These are phyloP conservation scores for Pleurotus platypus DNA, from an alignment of 768 basidiomycete species.

Conservation along the genomic window DNA sequence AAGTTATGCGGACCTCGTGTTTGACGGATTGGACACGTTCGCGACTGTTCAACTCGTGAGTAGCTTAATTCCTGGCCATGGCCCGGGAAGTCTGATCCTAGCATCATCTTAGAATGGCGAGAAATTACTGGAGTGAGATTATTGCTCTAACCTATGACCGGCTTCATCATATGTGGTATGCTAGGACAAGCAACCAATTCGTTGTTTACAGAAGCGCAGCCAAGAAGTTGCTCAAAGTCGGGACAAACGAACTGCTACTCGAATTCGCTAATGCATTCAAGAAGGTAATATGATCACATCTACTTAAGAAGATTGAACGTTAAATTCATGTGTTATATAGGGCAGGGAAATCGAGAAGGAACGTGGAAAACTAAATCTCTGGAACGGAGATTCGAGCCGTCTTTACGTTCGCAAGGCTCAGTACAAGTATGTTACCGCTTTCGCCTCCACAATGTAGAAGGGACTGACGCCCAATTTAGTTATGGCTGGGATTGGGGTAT, in stretches of 20 bases:
- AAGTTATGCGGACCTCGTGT: constrained; percentile 68
- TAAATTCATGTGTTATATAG: constrained; percentile 24
- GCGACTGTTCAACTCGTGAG: constrained; percentile 66
- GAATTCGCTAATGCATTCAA: constrained; percentile 74
- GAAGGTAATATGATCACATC: constrained; percentile 35
- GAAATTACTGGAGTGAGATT: constrained; percentile 58
- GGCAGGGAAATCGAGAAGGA: constrained; percentile 72
- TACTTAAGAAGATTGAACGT: too few species aligned
- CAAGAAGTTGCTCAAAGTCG: constrained; percentile 48
- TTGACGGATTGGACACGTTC: constrained; percentile 92
- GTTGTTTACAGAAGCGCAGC: constrained; percentile 63
- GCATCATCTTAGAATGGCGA: constrained; percentile 56
- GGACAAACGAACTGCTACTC: constrained; percentile 64
- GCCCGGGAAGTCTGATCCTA: not conserved
- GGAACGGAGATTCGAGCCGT: constrained; percentile 92
- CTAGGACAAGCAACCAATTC: constrained; percentile 81
- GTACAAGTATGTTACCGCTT: constrained; percentile 61
- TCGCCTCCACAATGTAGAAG: not conserved
- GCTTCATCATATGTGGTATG: not conserved
- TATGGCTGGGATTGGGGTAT: constrained; percentile 91
- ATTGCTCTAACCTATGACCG: constrained; percentile 3
- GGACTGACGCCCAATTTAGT: constrained; percentile 30
- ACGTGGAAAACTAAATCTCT: constrained; percentile 57
- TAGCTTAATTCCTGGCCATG: constrained; percentile 4
- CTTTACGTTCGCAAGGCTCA: constrained; percentile 92